Evolutionary conservation across 495 filamentous ascomycete species (phyloP).

Genomic region (Penicillium taxi): DNA sequence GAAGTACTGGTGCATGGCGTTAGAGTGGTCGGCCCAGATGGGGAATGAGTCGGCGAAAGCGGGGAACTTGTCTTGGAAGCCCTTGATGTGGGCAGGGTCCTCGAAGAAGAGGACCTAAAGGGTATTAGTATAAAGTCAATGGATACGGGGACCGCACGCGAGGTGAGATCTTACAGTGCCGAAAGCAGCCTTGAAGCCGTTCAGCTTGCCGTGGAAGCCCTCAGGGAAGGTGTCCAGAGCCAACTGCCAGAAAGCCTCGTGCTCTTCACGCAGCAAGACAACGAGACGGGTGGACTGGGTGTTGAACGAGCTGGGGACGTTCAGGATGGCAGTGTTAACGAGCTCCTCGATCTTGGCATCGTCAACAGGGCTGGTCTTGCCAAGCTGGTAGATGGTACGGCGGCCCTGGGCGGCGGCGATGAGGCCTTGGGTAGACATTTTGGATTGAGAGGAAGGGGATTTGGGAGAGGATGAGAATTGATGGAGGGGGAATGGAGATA

Average conservation of each 20-base stretch:
- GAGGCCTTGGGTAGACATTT: conserved; percentile 26
- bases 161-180: conserved; percentile 37
- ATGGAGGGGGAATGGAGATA: conserved; percentile 23
- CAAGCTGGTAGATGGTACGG: conserved; percentile 44
- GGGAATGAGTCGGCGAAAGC: conserved; percentile 38
- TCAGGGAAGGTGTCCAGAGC: conserved; percentile 31
- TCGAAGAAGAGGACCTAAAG: conserved; percentile 46
- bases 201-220: conserved; percentile 32
- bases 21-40: conserved; percentile 44
- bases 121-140: conserved; percentile 1
- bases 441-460: conserved; percentile 2
- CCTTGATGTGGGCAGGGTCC: conserved; percentile 36
- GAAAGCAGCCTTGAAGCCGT: conserved; percentile 36
- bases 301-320: conserved; percentile 47
- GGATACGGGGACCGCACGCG: background rate
- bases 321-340: conserved; percentile 39
- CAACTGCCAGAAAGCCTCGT: conserved; percentile 46
- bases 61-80: conserved; percentile 38
- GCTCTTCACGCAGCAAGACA: conserved; percentile 40
- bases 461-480: conserved; percentile 57
- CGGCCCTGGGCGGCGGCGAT: conserved; percentile 34
- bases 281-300: conserved; percentile 46
- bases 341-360: conserved; percentile 45
- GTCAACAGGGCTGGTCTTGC: conserved; percentile 36
- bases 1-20: conserved; percentile 50